phyloP scores from a whole-genome alignment of 1,284 basidiomycete genomes.

The Ustilago cynodontis region DNA sequence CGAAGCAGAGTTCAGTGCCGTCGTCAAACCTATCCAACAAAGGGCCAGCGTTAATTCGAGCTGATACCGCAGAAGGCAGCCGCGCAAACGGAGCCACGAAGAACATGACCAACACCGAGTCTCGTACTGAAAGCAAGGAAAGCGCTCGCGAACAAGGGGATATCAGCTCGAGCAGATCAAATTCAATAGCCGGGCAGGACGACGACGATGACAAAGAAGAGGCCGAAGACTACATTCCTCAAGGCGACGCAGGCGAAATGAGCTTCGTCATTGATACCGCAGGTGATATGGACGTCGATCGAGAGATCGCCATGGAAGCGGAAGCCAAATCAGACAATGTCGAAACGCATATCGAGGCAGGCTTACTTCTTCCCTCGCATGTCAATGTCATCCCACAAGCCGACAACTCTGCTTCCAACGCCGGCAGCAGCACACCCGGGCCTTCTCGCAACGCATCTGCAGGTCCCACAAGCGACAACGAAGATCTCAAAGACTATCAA shows the following conservation, averaged over 20 bases:
- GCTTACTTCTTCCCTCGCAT: slow-evolving; percentile 38
- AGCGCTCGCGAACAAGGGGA: background rate
- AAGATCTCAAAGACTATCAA: slow-evolving; percentile 29
- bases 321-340: slow-evolving; percentile 20
- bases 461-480: slow-evolving; percentile 3
- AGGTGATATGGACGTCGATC: slow-evolving; percentile 48
- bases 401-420: background rate
- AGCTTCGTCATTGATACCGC: slow-evolving; percentile 48
- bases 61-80: background rate
- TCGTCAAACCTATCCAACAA: background rate
- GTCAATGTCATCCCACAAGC: slow-evolving; percentile 30
- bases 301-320: slow-evolving; percentile 30
- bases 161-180: background rate
- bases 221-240: slow-evolving; percentile 6
- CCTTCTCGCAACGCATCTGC: background rate
- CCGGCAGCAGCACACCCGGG: slow-evolving; percentile 2
- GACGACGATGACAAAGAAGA: slow-evolving; percentile 14
- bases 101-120: background rate
- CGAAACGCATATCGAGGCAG: slow-evolving; percentile 35
- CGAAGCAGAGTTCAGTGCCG: background rate
- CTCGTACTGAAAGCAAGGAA: background rate
- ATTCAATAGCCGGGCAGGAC: background rate
- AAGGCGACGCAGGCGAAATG: slow-evolving; percentile 30
- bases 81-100: background rate
- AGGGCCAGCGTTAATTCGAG: background rate